These are phyloP conservation scores for Silene uniflora DNA, from an alignment of 148 eudicot species.

Conservation along the genomic window DNA sequence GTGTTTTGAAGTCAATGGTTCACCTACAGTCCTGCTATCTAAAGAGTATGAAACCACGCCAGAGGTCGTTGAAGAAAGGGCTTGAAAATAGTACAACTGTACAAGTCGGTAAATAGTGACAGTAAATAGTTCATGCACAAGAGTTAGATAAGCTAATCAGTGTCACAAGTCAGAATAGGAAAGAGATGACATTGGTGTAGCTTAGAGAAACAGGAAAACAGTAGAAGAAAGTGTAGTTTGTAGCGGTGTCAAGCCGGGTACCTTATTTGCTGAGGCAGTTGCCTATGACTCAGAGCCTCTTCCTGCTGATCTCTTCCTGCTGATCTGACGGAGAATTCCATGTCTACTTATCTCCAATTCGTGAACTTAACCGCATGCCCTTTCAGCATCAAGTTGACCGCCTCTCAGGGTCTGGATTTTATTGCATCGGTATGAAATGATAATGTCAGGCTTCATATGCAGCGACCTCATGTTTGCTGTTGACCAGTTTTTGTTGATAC, in stretches of 20 bases:
- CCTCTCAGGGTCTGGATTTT: too few relatives aligned
- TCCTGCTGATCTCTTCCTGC: too few relatives aligned
- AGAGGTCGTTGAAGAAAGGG: constrained; percentile 42
- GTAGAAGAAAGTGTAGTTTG: not conserved
- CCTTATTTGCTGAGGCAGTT: too few relatives aligned
- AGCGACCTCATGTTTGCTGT: not conserved
- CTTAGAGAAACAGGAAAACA: not conserved
- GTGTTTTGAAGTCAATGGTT: constrained; percentile 78
- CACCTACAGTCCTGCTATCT: constrained; percentile 56
- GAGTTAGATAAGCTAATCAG: constrained; percentile 1
- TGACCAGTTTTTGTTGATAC: not conserved
- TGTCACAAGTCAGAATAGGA: not conserved
- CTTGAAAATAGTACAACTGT: constrained; percentile 17
- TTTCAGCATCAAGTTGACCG: too few relatives aligned
- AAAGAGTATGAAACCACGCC: constrained; percentile 61
- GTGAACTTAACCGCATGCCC: too few relatives aligned
- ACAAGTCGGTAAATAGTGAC: constrained; percentile 1
- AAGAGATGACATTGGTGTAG: not conserved
- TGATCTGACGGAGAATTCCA: too few relatives aligned
- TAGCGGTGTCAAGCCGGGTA: too few relatives aligned
- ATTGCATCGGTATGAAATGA: not conserved
- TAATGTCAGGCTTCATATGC: not conserved
- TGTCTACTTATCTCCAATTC: too few relatives aligned
- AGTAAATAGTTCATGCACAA: not conserved
- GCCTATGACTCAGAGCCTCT: too few relatives aligned